Evolutionary conservation across 2,329 filamentous ascomycete genomes (phyloP), one percentile per base, ranked within the genome.

Genomic region (Colletotrichum sp.): DNA sequence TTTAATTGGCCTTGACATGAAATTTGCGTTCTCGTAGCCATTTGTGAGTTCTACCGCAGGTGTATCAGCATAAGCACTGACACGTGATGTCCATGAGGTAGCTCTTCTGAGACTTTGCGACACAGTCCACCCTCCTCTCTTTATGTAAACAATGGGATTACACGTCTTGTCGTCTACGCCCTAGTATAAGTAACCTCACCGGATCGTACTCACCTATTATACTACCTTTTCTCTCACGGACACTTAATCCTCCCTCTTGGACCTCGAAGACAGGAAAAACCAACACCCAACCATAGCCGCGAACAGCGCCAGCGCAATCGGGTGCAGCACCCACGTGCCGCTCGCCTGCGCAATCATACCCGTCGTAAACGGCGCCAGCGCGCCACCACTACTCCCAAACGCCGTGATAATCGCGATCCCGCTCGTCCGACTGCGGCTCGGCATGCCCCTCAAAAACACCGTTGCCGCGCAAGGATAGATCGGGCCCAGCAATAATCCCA

Each of bases 401-500:
- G 92, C 92, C n/a, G 90, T 91, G 73, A 95, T 94, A 71, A 94
- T 91, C 4, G 92, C 90, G 77, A 95, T 88, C 1, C 91, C 90
- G 57, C 90, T 91, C 25, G 93, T 88, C 78, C 92, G 91, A 68
- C 94, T 87, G 39, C 88, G 85, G n/a, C 90, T 86, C n/a, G 88
- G 89, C 82, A 95, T 87, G 36, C 89, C 85, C 39, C 90, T 86
- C 71, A 92, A 88, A 78, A 95, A 93, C 6, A 94, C 87, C 1
- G 90, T 90, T 7, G 91, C 89, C 0, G 93, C 91, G 81, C 94
- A 96, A 0, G 95, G 94, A 81, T 96, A 98, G 5, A 98, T 89
- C 0, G 95, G 95, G 0, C 95, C 95, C 1, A 98, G 87, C 34
- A 97, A 83, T 9, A 97, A 84, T 15, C 95, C 95, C n/a, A 97